These are phyloP conservation scores for Flaveria bidentis DNA, from an alignment of 129 eudicot genomes.

Conservation along the genomic window DNA sequence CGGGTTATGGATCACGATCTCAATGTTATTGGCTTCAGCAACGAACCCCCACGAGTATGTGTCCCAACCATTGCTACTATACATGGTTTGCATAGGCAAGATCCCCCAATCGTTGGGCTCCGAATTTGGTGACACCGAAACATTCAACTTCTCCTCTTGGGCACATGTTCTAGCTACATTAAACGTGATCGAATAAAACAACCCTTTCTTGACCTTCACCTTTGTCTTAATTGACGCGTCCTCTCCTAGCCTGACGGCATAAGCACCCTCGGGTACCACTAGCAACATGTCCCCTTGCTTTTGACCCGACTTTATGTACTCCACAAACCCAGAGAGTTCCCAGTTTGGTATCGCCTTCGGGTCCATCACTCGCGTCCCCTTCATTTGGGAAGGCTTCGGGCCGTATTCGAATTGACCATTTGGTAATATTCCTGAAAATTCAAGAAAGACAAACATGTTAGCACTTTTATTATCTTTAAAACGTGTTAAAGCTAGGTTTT, in stretches of 20 bases:
- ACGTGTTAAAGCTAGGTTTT: neutral
- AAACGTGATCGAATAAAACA: constrained; percentile 66
- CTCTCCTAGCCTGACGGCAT: constrained; percentile 69
- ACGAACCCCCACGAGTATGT: constrained; percentile 72
- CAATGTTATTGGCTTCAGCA: constrained; percentile 65
- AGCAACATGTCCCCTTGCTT: constrained; percentile 85
- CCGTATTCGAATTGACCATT: constrained; percentile 73
- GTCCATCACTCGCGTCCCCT: constrained; percentile 58
- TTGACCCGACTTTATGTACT: constrained; percentile 78
- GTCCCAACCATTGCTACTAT: constrained; percentile 84
- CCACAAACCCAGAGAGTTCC: constrained; percentile 73
- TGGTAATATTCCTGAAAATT: constrained; percentile 61
- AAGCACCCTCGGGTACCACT: constrained; percentile 77
- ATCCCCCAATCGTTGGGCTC: constrained; percentile 64
- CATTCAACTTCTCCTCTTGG: constrained; percentile 68
- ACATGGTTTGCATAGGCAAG: constrained; percentile 81
- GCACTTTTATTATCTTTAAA: neutral
- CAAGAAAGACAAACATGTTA: neutral
- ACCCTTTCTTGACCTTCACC: constrained; percentile 53
- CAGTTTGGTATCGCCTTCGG: constrained; percentile 66
- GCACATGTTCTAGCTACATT: constrained; percentile 82
- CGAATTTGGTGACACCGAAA: constrained; percentile 60
- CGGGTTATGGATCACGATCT: constrained; percentile 79
- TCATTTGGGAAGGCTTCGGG: constrained; percentile 70
- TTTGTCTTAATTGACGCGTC: constrained; percentile 68